These are phyloP conservation scores for Theobroma grandiflorum DNA, from an alignment of 441 rosid species.

Conservation along the genomic window DNA sequence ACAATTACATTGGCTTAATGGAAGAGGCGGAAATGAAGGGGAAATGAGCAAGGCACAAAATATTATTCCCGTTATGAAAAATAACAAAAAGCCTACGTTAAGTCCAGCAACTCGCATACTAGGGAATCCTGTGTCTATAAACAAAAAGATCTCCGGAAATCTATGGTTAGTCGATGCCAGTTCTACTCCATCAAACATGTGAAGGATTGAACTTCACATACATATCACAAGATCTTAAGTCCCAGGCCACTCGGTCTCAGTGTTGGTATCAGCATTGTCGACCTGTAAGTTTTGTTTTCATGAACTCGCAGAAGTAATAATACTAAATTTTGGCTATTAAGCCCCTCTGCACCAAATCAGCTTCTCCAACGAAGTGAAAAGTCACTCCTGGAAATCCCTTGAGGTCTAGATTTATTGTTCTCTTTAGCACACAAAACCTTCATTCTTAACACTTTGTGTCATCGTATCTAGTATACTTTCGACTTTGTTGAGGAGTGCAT, in stretches of 20 bases:
- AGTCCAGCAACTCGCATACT: slow-evolving; percentile 19
- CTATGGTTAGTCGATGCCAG: slow-evolving; percentile 39
- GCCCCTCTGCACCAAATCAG: slow-evolving; percentile 1
- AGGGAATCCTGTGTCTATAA: slow-evolving; percentile 29
- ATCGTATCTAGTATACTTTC: too few species aligned
- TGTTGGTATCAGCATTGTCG: slow-evolving; percentile 41
- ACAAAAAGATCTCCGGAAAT: slow-evolving; percentile 23
- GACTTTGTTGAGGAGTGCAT: too few species aligned
- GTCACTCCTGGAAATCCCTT: too few species aligned
- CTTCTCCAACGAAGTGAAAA: too few species aligned
- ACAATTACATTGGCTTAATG: background rate
- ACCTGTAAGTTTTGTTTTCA: slow-evolving; percentile 42
- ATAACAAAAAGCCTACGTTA: background rate
- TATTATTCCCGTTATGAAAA: slow-evolving; percentile 24
- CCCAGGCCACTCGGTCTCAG: slow-evolving; percentile 39
- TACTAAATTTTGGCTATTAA: slow-evolving; percentile 25
- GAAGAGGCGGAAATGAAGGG: background rate
- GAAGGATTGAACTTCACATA: slow-evolving; percentile 16
- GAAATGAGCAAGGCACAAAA: background rate
- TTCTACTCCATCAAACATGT: slow-evolving; percentile 18
- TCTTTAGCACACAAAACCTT: too few species aligned
- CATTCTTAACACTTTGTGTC: too few species aligned
- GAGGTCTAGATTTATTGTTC: too few species aligned
- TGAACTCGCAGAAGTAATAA: slow-evolving; percentile 32
- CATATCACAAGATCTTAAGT: slow-evolving; percentile 25